Evolutionary conservation across 331 rosid species (phyloP).

Genomic region (Quercus tomentella): DNA sequence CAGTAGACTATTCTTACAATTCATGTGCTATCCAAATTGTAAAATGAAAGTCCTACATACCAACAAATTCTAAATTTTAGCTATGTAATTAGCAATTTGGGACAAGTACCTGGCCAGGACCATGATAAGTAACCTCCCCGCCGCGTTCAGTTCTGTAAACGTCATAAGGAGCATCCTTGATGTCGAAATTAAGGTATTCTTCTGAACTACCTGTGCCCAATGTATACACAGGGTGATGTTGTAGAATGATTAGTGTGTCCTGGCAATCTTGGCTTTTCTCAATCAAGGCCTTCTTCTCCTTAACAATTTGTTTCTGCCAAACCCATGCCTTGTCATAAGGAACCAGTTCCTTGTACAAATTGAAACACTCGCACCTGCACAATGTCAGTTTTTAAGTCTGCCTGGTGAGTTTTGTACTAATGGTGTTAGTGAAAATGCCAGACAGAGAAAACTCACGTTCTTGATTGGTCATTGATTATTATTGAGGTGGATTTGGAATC

Average conservation of each 20-base stretch:
- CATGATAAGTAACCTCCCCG: conserved; percentile 85
- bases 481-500: conserved; percentile 6
- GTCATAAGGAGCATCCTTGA: conserved; percentile 49
- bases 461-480: neutral
- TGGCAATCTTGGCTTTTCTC: conserved; percentile 39
- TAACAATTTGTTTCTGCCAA: conserved; percentile 66
- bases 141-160: conserved; percentile 81
- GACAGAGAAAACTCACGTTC: conserved; percentile 33
- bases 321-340: conserved; percentile 65
- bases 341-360: conserved; percentile 49
- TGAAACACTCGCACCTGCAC: conserved; percentile 68
- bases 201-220: conserved; percentile 58
- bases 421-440: conserved; percentile 15
- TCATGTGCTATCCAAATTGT: neutral
- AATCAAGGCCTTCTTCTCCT: conserved; percentile 49
- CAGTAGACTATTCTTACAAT: no score
- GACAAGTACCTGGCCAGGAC: conserved; percentile 77
- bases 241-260: conserved; percentile 59
- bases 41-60: neutral
- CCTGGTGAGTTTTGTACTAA: neutral
- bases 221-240: conserved; percentile 68
- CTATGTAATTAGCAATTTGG: neutral
- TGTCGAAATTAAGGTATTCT: conserved; percentile 58
- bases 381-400: neutral
- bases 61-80: neutral